phyloP scores from a whole-genome alignment of 306 rosid genomes.

The Sophora flavescens region DNA sequence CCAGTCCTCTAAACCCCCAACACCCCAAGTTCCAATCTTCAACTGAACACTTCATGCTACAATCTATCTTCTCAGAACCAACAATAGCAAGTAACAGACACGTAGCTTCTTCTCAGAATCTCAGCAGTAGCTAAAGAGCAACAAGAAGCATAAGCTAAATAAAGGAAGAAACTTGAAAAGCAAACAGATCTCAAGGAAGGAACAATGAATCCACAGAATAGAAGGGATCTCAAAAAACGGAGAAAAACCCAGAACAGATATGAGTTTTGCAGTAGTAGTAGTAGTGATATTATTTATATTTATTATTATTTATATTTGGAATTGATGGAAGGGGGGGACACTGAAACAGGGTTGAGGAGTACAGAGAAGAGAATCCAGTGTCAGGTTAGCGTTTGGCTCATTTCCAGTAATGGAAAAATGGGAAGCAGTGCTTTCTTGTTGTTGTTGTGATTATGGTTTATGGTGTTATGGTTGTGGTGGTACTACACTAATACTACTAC shows the following conservation, averaged over 20 bases:
- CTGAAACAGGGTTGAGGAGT: background rate
- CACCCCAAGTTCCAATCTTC: constrained; percentile 49
- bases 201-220: constrained; percentile 47
- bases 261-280: background rate
- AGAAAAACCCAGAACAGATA: constrained; percentile 21
- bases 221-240: constrained; percentile 59
- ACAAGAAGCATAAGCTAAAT: constrained; percentile 44
- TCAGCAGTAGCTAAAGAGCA: background rate
- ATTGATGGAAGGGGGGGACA: background rate
- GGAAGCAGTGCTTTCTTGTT: constrained; percentile 41
- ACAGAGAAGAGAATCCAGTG: constrained; percentile 18
- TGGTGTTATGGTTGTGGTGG: constrained; percentile 46
- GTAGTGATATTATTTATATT: background rate
- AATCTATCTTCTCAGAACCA: constrained; percentile 16
- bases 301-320: too few relatives aligned
- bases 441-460: constrained; percentile 39
- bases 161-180: constrained; percentile 35
- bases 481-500: constrained; percentile 41
- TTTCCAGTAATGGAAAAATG: constrained; percentile 60
- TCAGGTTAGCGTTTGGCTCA: constrained; percentile 39
- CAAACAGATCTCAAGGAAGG: constrained; percentile 68
- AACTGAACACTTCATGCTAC: constrained; percentile 51
- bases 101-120: too few relatives aligned
- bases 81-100: background rate
- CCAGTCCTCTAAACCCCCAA: constrained; percentile 52